phyloP scores from a whole-genome alignment of 2,329 filamentous ascomycete species.

The Hymenoscyphus occultus region DNA sequence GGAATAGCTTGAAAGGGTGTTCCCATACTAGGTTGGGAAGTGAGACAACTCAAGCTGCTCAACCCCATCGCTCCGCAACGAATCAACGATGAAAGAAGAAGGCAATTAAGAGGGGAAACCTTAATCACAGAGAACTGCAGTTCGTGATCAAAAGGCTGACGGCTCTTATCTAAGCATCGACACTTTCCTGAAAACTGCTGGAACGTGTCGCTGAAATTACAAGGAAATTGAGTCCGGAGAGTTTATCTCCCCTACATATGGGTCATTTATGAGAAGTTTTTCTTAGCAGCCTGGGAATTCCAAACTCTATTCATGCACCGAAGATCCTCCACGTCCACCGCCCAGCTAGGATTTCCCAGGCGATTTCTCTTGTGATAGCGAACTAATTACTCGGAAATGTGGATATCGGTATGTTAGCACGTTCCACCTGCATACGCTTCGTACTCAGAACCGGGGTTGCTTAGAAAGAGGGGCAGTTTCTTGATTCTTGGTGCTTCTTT shows the following conservation, averaged over 20 bases:
- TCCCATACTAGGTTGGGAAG: not conserved
- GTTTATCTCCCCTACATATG: not conserved
- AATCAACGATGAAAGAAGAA: not conserved
- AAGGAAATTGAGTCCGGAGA: not conserved
- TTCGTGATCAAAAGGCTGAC: not conserved
- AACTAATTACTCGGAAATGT: not conserved
- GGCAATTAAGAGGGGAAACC: not conserved
- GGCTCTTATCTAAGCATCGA: not conserved
- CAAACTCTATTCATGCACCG: slow-evolving; percentile 6
- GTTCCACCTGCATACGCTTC: not conserved
- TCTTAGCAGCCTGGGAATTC: not conserved
- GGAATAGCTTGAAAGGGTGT: not conserved
- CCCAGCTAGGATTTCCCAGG: not conserved
- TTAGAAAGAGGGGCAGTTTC: not conserved
- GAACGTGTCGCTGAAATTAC: slow-evolving; percentile 2
- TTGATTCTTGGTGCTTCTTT: not conserved
- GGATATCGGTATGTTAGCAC: not conserved
- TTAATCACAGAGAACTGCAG: not conserved
- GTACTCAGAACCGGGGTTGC: not conserved
- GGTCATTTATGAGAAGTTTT: slow-evolving; percentile 3
- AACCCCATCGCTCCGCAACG: not conserved
- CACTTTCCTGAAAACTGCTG: not conserved
- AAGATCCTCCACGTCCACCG: slow-evolving; percentile 11
- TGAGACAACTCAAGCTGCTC: not conserved
- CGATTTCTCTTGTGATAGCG: not conserved